Evolutionary conservation across 352 stramenopile species (phyloP).

Genomic region (Globisporangium nunn): DNA sequence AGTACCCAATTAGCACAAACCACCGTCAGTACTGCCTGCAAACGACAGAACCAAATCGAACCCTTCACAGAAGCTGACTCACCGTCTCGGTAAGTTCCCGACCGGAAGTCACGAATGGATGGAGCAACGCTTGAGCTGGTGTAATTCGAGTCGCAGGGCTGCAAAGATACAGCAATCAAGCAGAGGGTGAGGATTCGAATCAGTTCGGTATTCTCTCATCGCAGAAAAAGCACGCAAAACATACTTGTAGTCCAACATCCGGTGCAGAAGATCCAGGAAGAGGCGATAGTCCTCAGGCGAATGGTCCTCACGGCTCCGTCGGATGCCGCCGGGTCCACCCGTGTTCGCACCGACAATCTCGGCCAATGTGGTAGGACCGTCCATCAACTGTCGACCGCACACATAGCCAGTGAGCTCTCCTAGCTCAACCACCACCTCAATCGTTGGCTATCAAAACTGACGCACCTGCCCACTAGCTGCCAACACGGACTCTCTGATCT

Average conservation of each 20-base stretch:
- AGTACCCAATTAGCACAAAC: conserved; percentile 4
- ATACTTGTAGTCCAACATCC: conserved; percentile 94
- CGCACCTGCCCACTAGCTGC: conserved; percentile 20
- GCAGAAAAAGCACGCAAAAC: conserved; percentile 3
- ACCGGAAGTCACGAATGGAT: conserved; percentile 87
- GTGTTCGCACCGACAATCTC: conserved; percentile 51
- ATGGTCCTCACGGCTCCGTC: conserved; percentile 60
- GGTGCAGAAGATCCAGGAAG: conserved; percentile 92
- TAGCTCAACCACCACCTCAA: too few relatives aligned
- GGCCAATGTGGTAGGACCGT: conserved; percentile 34
- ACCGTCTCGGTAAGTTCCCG: conserved; percentile 33
- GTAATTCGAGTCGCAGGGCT: conserved; percentile 87
- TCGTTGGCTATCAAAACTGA: not conserved
- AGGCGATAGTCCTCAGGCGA: conserved; percentile 81
- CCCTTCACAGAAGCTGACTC: not conserved
- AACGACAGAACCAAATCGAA: too few relatives aligned
- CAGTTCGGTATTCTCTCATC: too few relatives aligned
- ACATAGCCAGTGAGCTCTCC: not conserved
- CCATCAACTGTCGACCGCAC: conserved; percentile 16
- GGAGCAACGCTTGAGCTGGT: conserved; percentile 87
- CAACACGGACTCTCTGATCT: conserved; percentile 22
- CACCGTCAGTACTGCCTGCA: not conserved
- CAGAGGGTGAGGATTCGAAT: not conserved
- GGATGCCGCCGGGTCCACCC: conserved; percentile 29
- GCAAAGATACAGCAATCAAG: conserved; percentile 17